Evolutionary conservation across 2,329 filamentous ascomycete species (phyloP).

Genomic region (Oidium heveae): DNA sequence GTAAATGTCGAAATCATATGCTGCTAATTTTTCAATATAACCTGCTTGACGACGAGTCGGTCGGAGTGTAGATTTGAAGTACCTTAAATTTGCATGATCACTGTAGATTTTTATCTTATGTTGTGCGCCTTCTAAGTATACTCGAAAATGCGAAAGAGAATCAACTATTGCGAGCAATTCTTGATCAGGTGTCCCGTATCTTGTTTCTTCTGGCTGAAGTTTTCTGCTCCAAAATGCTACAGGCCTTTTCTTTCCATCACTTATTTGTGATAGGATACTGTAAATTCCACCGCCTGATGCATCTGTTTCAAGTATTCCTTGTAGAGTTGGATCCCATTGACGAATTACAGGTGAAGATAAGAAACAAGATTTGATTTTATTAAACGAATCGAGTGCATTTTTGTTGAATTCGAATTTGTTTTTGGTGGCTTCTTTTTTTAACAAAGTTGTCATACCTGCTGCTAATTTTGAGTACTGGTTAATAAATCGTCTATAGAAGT

Average conservation of each 20-base stretch:
- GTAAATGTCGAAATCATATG: too few relatives aligned
- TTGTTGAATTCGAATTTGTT: background rate
- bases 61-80: too few relatives aligned
- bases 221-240: constrained; percentile 1
- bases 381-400: background rate
- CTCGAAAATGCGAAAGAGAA: background rate
- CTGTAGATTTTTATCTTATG: constrained; percentile 1
- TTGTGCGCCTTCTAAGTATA: background rate
- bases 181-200: constrained; percentile 1
- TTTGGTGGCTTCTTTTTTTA: background rate
- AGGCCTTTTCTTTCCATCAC: background rate
- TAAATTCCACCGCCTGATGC: background rate
- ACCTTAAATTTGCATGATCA: too few relatives aligned
- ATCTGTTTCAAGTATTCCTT: constrained; percentile 1
- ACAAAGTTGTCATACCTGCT: background rate
- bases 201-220: background rate
- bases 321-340: constrained; percentile 1
- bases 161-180: background rate
- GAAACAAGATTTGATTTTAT: background rate
- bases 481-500: constrained; percentile 1
- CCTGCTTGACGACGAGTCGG: too few relatives aligned
- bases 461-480: background rate
- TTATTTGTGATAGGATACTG: background rate
- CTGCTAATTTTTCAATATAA: too few relatives aligned
- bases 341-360: background rate